Evolutionary conservation across 331 rosid genomes (phyloP).

Genomic region (Stylosanthes scabra): DNA sequence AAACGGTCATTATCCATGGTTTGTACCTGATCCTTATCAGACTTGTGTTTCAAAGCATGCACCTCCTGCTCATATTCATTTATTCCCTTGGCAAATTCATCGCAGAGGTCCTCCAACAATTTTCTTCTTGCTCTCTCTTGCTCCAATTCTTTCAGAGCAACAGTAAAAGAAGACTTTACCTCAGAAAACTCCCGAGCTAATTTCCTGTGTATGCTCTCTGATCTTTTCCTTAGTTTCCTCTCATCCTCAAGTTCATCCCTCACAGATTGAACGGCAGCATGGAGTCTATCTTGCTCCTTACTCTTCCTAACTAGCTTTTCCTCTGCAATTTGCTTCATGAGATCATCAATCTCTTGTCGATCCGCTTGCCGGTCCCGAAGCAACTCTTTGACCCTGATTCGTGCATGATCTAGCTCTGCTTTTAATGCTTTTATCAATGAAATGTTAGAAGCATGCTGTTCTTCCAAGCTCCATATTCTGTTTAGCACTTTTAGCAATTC

Average conservation of each 20-base stretch:
- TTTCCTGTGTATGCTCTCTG: conserved; percentile 95
- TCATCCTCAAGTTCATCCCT: conserved; percentile 94
- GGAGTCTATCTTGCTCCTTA: conserved; percentile 89
- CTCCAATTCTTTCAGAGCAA: conserved; percentile 67
- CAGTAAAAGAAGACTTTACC: conserved; percentile 66
- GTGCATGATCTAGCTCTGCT: conserved; percentile 78
- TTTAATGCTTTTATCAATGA: conserved; percentile 82
- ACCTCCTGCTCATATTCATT: conserved; percentile 83
- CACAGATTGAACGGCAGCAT: conserved; percentile 84
- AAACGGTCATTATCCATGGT: conserved; percentile 63
- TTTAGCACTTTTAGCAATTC: conserved; percentile 91
- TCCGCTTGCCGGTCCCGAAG: conserved; percentile 86
- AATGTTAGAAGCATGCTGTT: conserved; percentile 84
- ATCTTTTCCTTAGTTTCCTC: conserved; percentile 83
- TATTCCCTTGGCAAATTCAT: conserved; percentile 84
- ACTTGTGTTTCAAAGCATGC: conserved; percentile 70
- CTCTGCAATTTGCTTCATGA: conserved; percentile 90
- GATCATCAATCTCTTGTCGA: conserved; percentile 78
- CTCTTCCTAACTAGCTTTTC: conserved; percentile 82
- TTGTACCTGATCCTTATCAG: conserved; percentile 68
- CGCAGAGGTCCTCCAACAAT: conserved; percentile 82
- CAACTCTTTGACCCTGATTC: conserved; percentile 81
- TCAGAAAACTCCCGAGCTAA: conserved; percentile 91
- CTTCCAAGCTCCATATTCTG: conserved; percentile 99
- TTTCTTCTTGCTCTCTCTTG: conserved; percentile 72